Evolutionary conservation across 495 filamentous ascomycete genomes (phyloP).

Genomic region (Xylaria telfairii): DNA sequence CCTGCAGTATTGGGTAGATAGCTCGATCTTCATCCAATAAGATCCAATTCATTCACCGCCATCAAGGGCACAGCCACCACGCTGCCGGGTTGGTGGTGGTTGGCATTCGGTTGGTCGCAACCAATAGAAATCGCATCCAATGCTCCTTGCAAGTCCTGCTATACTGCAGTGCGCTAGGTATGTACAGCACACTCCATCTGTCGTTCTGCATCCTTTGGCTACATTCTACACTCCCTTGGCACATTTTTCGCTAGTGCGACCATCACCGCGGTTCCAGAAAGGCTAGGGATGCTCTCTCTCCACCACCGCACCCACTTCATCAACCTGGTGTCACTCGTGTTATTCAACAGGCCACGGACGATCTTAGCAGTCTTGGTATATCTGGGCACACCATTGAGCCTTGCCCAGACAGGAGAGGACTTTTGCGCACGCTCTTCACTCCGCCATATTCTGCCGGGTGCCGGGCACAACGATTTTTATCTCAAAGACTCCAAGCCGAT

Average conservation of each 20-base stretch:
- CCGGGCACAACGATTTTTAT: not conserved
- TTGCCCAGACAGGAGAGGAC: constrained; percentile 1
- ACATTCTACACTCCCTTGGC: not conserved
- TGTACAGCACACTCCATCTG: not conserved
- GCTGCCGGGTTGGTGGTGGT: not conserved
- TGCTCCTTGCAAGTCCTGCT: constrained; percentile 2
- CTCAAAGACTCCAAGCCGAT: not conserved
- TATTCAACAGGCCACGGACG: not conserved
- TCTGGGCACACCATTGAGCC: constrained; percentile 8
- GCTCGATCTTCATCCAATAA: not conserved
- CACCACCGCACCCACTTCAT: not conserved
- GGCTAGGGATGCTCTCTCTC: not conserved
- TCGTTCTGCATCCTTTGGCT: not conserved
- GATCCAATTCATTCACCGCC: not conserved
- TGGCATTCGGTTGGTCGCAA: no score
- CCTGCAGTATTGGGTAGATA: constrained; percentile 9
- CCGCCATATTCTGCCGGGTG: not conserved
- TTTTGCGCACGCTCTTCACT: constrained; percentile 12
- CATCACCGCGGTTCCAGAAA: not conserved
- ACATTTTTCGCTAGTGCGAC: not conserved
- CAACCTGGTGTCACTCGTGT: not conserved
- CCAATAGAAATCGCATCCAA: not conserved
- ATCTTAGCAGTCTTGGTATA: not conserved
- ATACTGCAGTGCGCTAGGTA: not conserved
- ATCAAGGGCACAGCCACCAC: constrained; percentile 12